Evolutionary conservation across 805 yeast species (phyloP).

Genomic region (Huiozyma sinensis): DNA sequence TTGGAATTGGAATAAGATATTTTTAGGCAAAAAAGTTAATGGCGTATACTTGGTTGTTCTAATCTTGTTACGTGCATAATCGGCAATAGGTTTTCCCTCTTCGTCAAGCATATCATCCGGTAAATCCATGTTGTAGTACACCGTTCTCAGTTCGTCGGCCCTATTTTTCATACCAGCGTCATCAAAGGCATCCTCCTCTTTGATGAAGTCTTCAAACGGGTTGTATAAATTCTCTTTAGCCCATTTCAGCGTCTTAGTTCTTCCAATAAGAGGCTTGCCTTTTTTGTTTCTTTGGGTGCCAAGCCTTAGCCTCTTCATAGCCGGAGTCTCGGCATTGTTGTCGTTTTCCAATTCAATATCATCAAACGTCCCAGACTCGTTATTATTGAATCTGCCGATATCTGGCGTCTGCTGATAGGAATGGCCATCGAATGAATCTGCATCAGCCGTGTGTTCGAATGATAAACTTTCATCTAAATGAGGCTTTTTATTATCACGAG

Average conservation of each 20-base stretch:
- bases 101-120: slow-evolving; percentile 51
- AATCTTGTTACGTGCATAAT: slow-evolving; percentile 82
- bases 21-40: slow-evolving; percentile 76
- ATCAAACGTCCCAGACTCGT: slow-evolving; percentile 15
- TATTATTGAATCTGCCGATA: slow-evolving; percentile 7
- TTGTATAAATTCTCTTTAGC: slow-evolving; percentile 29
- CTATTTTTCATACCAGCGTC: slow-evolving; percentile 31
- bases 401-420: slow-evolving; percentile 24
- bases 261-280: slow-evolving; percentile 51
- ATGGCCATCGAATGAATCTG: slow-evolving; percentile 9
- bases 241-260: slow-evolving; percentile 53
- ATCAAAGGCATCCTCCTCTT: slow-evolving; percentile 20
- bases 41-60: slow-evolving; percentile 96
- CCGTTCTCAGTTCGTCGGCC: slow-evolving; percentile 35
- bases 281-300: slow-evolving; percentile 75
- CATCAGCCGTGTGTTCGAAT: slow-evolving; percentile 9
- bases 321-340: slow-evolving; percentile 8
- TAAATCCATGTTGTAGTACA: slow-evolving; percentile 49
- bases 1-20: slow-evolving; percentile 65
- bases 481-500: not conserved
- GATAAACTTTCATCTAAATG: slow-evolving; percentile 2
- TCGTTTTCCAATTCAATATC: slow-evolving; percentile 17
- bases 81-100: slow-evolving; percentile 45
- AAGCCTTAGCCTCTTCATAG: slow-evolving; percentile 77
- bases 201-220: slow-evolving; percentile 23